Base-by-base conservation (phyloP, 2,329 filamentous ascomycete species). In the Westerdykella ornata region DNA sequence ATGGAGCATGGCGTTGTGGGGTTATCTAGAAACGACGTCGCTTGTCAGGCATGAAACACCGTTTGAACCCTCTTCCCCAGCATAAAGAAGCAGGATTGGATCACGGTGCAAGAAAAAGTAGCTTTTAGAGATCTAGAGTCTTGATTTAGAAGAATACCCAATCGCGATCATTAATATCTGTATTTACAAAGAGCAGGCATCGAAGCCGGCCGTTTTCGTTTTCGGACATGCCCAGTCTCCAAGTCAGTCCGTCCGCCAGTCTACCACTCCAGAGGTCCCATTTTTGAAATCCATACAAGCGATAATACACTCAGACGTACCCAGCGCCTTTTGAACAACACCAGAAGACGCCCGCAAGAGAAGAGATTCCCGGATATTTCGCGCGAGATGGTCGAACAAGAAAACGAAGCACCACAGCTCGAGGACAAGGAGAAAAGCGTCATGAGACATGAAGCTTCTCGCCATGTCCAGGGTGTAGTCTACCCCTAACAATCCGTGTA, bases 251-350 rank as follows among this genome's bases (percentile, higher is more conserved):
- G 22, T 26, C 22, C 22, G 22, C 35, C 12, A 32, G 5, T 37
- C 41, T 34, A 19, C 41, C 28, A n/a, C 22, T n/a, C 22, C 7
- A 26, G 22, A 26, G 31, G 30, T n/a, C 22, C 22, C 22, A 26
- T 26, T 26, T 26, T 26, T 26, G 20, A 26, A 26, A 26, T 2
- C 22, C 45, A 44, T 47, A 49, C 45, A 49, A 34, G 35, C 40
- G 51, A 53, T 53, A 53, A 49, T 53, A 53, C 50, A 41, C 36
- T 49, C 42, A 53, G 48, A 51, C 48, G 48, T 34, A 53, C 50
- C 50, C 50, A 53, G 50, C 50, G 50, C 50, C 50, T 47, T 41
- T 22, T 17, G 43, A 45, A 45, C 47, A 14, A 33, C 30, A 17
- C 28, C 17, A 45, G 43, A 37, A 46, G 45, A 42, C 41, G 45